Percentiles rank a stretch among this genome's conserved stretches.
These are phyloP conservation scores for Candida gorgasii DNA, from an alignment of 805 yeast species.

Conservation along the genomic window DNA sequence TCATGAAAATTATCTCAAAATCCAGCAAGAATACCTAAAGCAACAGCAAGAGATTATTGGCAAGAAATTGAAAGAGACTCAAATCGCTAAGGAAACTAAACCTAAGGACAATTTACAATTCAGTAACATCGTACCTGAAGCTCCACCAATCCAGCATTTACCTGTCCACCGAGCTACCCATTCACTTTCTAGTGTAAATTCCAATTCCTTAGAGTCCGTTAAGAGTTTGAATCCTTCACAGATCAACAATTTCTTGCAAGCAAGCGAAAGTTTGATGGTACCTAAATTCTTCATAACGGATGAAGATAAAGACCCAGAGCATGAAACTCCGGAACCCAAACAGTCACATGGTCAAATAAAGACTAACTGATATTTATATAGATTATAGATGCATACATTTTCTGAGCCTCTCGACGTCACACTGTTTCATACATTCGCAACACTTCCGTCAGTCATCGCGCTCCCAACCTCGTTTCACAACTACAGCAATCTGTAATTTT, in stretches of 20 bases:
- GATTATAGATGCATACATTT: neutral
- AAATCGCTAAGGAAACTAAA: conserved; percentile 5
- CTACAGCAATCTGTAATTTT: conserved; percentile 1
- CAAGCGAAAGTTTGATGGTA: conserved; percentile 14
- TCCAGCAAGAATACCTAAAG: conserved; percentile 38
- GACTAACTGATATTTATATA: neutral
- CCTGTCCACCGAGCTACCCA: conserved; percentile 1
- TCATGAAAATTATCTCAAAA: conserved; percentile 37
- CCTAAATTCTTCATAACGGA: conserved; percentile 18
- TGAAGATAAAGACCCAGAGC: conserved; percentile 11
- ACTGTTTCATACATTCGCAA: neutral
- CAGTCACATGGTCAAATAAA: neutral
- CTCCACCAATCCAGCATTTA: neutral
- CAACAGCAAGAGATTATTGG: conserved; percentile 37
- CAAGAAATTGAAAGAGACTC: conserved; percentile 11
- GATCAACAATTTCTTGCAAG: conserved; percentile 17
- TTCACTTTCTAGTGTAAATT: conserved; percentile 11
- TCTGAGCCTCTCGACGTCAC: neutral
- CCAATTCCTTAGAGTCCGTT: conserved; percentile 14
- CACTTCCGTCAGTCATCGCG: neutral
- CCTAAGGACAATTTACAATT: conserved; percentile 1
- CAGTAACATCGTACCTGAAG: neutral
- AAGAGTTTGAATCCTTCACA: conserved; percentile 10
- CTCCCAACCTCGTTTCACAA: conserved; percentile 2
- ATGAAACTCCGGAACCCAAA: too few relatives aligned